phyloP scores from a whole-genome alignment of 345 rosid genomes.

The Euphorbia lathyris region DNA sequence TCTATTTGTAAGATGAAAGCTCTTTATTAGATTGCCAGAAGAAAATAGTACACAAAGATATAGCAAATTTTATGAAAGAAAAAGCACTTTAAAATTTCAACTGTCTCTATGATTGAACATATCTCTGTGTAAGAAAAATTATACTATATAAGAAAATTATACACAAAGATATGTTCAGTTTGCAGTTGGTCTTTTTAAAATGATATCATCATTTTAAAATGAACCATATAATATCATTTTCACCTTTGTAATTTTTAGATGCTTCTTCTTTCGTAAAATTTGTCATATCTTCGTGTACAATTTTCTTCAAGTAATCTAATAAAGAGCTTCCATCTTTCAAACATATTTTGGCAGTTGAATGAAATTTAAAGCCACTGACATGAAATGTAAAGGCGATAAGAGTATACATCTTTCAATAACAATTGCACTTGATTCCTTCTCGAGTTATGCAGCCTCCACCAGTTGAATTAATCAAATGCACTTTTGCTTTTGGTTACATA shows the following conservation, averaged over 20 bases:
- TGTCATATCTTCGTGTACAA: constrained; percentile 21
- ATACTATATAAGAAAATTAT: no score
- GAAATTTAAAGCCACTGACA: constrained; percentile 35
- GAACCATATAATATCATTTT: constrained; percentile 64
- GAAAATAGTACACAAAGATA: constrained; percentile 27
- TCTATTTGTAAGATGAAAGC: constrained; percentile 71
- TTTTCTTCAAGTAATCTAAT: constrained; percentile 50
- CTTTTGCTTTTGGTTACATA: constrained; percentile 56
- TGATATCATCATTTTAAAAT: no score
- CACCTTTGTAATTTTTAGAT: constrained; percentile 30
- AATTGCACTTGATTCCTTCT: constrained; percentile 65
- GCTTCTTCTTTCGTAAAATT: constrained; percentile 19
- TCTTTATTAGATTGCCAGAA: constrained; percentile 64
- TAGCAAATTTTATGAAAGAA: constrained; percentile 22
- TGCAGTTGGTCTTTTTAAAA: no score
- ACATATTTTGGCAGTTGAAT: constrained; percentile 53
- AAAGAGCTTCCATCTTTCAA: constrained; percentile 79
- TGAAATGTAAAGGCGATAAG: constrained; percentile 55
- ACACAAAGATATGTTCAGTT: no score
- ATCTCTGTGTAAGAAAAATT: no score
- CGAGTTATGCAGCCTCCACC: constrained; percentile 57
- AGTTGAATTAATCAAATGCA: constrained; percentile 31
- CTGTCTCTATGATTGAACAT: constrained; percentile 83
- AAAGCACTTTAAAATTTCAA: constrained; percentile 26
- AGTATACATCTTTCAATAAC: constrained; percentile 50